phyloP scores from a whole-genome alignment of 768 basidiomycete genomes.

The Rhodocollybia butyracea region DNA sequence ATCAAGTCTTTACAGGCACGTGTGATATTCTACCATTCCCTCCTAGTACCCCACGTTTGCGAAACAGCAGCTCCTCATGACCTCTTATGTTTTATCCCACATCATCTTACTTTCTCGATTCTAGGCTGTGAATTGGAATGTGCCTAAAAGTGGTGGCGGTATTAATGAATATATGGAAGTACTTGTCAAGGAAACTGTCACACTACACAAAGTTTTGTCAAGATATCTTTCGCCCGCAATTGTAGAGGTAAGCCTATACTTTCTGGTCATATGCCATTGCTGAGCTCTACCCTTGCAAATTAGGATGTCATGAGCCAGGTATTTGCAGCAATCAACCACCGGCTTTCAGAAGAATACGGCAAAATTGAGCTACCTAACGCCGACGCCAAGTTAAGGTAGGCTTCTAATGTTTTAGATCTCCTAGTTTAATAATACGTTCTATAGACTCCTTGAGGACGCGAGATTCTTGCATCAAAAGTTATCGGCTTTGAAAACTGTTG shows the following conservation, averaged over 20 bases:
- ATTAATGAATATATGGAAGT: slow-evolving; percentile 90
- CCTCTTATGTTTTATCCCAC: background rate
- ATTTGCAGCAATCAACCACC: slow-evolving; percentile 88
- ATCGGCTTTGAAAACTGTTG: slow-evolving; percentile 69
- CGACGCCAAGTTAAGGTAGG: slow-evolving; percentile 81
- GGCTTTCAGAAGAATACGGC: slow-evolving; percentile 82
- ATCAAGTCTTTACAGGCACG: slow-evolving; percentile 76
- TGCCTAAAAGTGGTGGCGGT: slow-evolving; percentile 54
- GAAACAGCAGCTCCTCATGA: background rate
- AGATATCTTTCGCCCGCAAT: slow-evolving; percentile 78
- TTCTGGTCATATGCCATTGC: background rate
- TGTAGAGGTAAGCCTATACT: slow-evolving; percentile 67
- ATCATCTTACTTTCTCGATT: background rate
- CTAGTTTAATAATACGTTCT: background rate
- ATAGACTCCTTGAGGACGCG: slow-evolving; percentile 78
- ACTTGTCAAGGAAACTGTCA: slow-evolving; percentile 91
- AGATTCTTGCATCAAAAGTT: slow-evolving; percentile 75
- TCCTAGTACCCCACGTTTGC: background rate
- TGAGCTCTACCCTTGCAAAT: slow-evolving; percentile 11
- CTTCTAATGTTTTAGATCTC: background rate
- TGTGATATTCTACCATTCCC: slow-evolving; percentile 13
- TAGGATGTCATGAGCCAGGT: slow-evolving; percentile 95
- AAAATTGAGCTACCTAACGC: slow-evolving; percentile 78
- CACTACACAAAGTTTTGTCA: slow-evolving; percentile 92
- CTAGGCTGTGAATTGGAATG: slow-evolving; percentile 79